A percentile compares a stretch with the other conserved stretches of the same genome.
These are phyloP conservation scores for Deuterostichococcus epilithicus DNA, from an alignment of 139 green algal species.

Conservation along the genomic window DNA sequence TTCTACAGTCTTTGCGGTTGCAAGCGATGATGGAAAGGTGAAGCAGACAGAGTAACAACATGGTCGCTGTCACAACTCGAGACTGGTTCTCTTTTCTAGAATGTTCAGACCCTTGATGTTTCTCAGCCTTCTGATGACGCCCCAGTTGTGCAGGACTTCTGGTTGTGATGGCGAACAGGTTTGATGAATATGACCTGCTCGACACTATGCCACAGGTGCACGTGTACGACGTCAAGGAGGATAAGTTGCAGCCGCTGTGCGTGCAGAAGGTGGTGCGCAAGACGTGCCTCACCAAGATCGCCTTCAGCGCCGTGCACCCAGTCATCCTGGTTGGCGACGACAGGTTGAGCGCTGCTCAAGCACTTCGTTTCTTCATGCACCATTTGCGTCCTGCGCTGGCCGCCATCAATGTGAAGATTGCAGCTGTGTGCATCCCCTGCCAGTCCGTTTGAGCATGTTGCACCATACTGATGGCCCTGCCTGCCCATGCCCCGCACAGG, in stretches of 20 bases:
- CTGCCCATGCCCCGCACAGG: constrained; percentile 10
- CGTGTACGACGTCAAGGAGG: constrained; percentile 83
- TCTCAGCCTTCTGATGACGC: no score
- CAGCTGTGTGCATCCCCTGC: not conserved
- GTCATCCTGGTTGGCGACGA: constrained; percentile 88
- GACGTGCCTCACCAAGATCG: constrained; percentile 77
- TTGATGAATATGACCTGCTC: not conserved
- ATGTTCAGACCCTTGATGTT: no score
- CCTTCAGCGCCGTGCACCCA: constrained; percentile 84
- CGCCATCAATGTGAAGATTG: not conserved
- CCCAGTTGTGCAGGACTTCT: no score
- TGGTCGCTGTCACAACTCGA: no score
- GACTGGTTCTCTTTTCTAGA: no score
- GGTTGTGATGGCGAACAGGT: not conserved
- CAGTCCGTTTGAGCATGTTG: not conserved
- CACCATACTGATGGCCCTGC: not conserved
- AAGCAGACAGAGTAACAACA: no score
- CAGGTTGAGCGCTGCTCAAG: constrained; percentile 16
- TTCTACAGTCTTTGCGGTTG: constrained; percentile 81
- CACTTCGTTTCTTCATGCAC: not conserved
- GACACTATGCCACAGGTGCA: constrained; percentile 39
- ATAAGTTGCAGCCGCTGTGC: constrained; percentile 79
- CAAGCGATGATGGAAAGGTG: constrained; percentile 70
- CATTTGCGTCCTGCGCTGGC: no score
- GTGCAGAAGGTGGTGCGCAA: constrained; percentile 83